These are phyloP conservation scores for Eucalyptus pauciflora DNA, from an alignment of 345 rosid species.

Conservation along the genomic window DNA sequence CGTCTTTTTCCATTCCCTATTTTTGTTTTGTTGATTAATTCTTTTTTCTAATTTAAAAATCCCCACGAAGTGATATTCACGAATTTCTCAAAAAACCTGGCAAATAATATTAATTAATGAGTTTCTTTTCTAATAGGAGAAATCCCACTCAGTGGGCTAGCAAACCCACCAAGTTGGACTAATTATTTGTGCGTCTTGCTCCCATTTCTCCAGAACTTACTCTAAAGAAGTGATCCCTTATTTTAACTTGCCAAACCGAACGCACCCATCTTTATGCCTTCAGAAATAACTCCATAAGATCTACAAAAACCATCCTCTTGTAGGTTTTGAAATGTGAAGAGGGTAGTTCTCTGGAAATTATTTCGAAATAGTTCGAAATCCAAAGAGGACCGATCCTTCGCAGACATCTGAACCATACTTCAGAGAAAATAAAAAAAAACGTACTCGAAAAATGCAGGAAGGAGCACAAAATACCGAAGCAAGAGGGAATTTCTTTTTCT, in stretches of 20 bases:
- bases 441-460: background rate
- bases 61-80: too few relatives aligned
- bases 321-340: background rate
- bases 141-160: too few relatives aligned
- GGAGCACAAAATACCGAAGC: background rate
- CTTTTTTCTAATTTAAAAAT: too few relatives aligned
- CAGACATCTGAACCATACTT: background rate
- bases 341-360: background rate
- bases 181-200: too few relatives aligned
- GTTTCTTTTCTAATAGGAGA: too few relatives aligned
- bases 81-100: too few relatives aligned
- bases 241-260: background rate
- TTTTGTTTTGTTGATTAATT: too few relatives aligned
- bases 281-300: background rate
- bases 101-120: too few relatives aligned
- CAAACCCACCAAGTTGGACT: too few relatives aligned
- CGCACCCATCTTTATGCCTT: background rate
- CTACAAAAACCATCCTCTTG: background rate
- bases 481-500: background rate
- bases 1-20: too few relatives aligned
- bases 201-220: too few relatives aligned
- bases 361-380: background rate
- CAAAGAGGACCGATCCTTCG: background rate
- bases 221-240: background rate
- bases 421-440: background rate